Percentiles rank a stretch among this genome's conserved stretches.
Evolutionary conservation across 2,329 filamentous ascomycete genomes (phyloP).

Genomic region (Stromatinia cepivora): DNA sequence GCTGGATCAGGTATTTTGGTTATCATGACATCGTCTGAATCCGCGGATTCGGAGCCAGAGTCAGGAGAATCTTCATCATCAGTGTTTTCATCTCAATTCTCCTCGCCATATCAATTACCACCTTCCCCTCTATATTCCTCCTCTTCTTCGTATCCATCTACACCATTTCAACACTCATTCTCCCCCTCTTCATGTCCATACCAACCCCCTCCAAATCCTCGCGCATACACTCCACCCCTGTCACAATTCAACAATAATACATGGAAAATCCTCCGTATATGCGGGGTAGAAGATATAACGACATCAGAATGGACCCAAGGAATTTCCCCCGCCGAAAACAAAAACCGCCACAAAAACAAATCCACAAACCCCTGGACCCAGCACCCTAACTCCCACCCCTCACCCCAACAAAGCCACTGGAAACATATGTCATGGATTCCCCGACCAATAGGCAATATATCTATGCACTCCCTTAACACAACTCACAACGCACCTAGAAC

Average conservation of each 20-base stretch:
- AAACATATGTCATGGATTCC: conserved; percentile 33
- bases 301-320: background rate
- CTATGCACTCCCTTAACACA: too few relatives aligned
- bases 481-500: too few relatives aligned
- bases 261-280: background rate
- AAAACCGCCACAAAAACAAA: background rate
- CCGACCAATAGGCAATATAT: conserved; percentile 21
- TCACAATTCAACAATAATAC: too few relatives aligned
- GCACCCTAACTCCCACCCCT: too few relatives aligned
- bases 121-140: background rate
- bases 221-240: too few relatives aligned
- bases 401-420: background rate
- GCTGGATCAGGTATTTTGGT: conserved; percentile 26
- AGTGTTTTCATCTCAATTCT: background rate
- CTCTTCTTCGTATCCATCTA: background rate
- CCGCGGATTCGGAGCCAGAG: background rate
- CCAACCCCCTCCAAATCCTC: too few relatives aligned
- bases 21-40: background rate
- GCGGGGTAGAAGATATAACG: background rate
- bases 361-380: too few relatives aligned
- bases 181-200: too few relatives aligned
- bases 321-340: background rate
- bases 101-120: background rate
- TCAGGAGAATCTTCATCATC: background rate
- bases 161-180: fast-evolving